phyloP scores from a whole-genome alignment of 2,329 filamentous ascomycete species.

The Talaromyces piceae region DNA sequence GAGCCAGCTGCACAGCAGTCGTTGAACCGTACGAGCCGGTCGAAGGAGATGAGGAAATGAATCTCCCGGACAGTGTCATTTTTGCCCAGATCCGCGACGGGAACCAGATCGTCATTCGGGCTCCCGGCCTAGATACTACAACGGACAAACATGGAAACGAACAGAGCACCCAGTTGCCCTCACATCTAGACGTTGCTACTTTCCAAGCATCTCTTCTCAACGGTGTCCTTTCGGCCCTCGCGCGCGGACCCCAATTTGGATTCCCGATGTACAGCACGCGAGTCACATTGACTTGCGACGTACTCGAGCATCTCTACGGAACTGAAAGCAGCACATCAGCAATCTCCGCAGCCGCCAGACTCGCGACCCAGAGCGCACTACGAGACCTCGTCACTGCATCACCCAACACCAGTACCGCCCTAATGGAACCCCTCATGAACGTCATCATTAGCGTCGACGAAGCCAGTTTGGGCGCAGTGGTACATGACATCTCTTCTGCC shows the following conservation, averaged over 20 bases:
- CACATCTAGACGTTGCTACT: conserved; percentile 44
- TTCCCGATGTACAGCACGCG: conserved; percentile 73
- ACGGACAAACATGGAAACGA: conserved; percentile 30
- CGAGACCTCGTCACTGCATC: conserved; percentile 40
- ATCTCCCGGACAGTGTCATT: conserved; percentile 22
- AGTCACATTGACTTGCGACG: conserved; percentile 63
- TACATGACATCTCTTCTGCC: conserved; percentile 70
- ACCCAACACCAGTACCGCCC: conserved; percentile 44
- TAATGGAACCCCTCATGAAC: conserved; percentile 93
- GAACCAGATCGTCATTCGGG: conserved; percentile 58
- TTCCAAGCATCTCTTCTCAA: conserved; percentile 58
- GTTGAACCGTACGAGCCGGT: conserved; percentile 52
- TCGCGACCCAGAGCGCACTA: conserved; percentile 63
- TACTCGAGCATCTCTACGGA: conserved; percentile 56
- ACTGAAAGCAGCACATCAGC: conserved; percentile 60
- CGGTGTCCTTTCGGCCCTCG: conserved; percentile 73
- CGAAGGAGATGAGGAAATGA: conserved; percentile 16
- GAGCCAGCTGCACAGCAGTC: conserved; percentile 63
- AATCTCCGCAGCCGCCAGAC: conserved; percentile 59
- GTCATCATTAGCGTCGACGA: conserved; percentile 83
- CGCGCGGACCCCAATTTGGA: conserved; percentile 71
- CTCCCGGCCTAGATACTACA: conserved; percentile 42
- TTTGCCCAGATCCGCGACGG: conserved; percentile 52
- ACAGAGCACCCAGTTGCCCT: conserved; percentile 45
- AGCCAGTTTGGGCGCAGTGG: conserved; percentile 67